Evolutionary conservation across 148 eudicot genomes (phyloP).

Genomic region (Rhododendron ovatum): DNA sequence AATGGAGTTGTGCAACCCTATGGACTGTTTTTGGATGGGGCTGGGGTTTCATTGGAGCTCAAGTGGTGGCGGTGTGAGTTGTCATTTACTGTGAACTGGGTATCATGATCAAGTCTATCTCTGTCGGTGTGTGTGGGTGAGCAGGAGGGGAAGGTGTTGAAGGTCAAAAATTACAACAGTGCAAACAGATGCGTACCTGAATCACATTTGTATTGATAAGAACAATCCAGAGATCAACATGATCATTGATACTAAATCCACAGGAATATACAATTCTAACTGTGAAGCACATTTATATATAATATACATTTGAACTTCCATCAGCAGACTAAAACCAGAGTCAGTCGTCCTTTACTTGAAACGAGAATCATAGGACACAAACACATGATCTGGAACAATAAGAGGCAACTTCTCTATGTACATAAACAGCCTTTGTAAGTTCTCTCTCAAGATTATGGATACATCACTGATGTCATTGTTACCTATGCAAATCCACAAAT

Average conservation of each 20-base stretch:
- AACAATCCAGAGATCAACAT: constrained; percentile 10
- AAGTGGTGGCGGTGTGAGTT: constrained; percentile 33
- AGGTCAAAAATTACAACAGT: neutral
- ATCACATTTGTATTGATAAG: neutral
- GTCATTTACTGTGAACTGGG: constrained; percentile 5
- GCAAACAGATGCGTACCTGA: neutral
- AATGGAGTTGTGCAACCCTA: constrained; percentile 33
- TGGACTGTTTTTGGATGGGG: constrained; percentile 60
- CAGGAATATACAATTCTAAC: constrained; percentile 1
- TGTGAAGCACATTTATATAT: neutral
- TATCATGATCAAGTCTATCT: neutral
- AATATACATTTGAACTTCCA: constrained; percentile 13
- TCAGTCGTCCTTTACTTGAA: constrained; percentile 10
- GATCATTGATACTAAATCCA: neutral
- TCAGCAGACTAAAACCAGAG: constrained; percentile 7
- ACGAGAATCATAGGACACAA: constrained; percentile 19
- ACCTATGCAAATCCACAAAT: constrained; percentile 33
- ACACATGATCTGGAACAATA: constrained; percentile 22
- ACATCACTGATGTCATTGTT: constrained; percentile 25
- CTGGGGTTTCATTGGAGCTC: constrained; percentile 57
- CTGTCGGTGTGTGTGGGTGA: neutral
- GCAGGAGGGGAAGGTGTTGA: neutral
- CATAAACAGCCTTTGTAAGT: constrained; percentile 28
- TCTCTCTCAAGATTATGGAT: constrained; percentile 19
- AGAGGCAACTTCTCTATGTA: constrained; percentile 40